Conservation (phyloP, 371 early-diverging fungal genomes). For the Actinomortierella wolfii region DNA sequence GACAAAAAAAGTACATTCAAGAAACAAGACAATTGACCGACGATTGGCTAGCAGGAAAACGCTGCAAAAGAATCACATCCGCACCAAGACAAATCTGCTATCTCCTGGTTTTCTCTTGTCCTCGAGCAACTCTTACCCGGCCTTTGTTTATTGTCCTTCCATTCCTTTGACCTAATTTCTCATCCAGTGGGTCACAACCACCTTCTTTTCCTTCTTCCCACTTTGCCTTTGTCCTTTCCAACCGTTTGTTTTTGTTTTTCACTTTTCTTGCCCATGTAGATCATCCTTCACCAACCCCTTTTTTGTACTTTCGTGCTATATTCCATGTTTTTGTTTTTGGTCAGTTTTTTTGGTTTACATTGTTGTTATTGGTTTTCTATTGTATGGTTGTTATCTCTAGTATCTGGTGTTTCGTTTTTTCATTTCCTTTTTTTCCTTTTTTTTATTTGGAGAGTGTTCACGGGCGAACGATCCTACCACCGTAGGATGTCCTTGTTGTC, state of each 20-base stretch:
- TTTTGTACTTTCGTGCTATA: constrained; percentile 9
- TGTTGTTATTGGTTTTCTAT: neutral
- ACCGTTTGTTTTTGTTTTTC: neutral
- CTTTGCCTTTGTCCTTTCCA: constrained; percentile 3
- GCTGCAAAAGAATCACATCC: too few species aligned
- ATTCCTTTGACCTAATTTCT: too few species aligned
- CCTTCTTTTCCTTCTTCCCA: neutral
- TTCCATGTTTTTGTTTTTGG: neutral
- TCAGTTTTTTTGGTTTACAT: neutral
- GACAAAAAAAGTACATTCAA: too few species aligned
- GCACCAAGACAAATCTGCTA: too few species aligned
- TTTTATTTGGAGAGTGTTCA: constrained; percentile 6
- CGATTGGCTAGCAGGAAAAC: too few species aligned
- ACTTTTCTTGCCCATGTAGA: constrained; percentile 8
- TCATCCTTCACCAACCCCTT: neutral
- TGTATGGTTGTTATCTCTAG: neutral
- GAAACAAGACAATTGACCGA: too few species aligned
- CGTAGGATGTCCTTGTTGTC: neutral
- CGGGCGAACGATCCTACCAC: neutral
- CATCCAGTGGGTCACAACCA: too few species aligned
- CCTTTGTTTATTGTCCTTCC: constrained; percentile 1
- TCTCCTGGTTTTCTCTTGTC: too few species aligned
- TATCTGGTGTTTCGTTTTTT: neutral
- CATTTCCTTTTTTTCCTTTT: constrained; percentile 3
- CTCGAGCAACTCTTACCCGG: neutral